Conservation (phyloP, 2,329 filamentous ascomycete species). For the Talaromyces amestolkiae region DNA sequence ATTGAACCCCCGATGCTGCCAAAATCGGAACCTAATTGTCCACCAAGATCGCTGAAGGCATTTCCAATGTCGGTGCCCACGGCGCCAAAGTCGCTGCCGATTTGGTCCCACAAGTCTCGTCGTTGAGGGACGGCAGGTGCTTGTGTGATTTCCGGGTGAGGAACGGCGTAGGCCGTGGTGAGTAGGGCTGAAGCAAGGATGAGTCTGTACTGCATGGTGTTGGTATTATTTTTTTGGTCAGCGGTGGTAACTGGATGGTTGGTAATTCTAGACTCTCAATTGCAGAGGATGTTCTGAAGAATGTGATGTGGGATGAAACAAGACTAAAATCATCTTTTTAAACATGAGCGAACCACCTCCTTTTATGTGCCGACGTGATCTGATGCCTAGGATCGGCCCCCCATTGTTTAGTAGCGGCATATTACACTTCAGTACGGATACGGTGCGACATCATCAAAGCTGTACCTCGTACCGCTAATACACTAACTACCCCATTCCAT, state of each 20-base stretch:
- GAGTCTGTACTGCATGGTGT: slow-evolving; percentile 18
- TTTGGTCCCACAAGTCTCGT: slow-evolving; percentile 12
- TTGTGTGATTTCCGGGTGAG: slow-evolving; percentile 19
- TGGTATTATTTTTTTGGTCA: background rate
- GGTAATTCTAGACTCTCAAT: background rate
- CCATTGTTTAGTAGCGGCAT: background rate
- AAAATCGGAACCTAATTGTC: slow-evolving; percentile 12
- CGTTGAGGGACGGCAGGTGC: slow-evolving; percentile 9
- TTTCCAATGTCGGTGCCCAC: slow-evolving; percentile 16
- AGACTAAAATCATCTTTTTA: too few relatives aligned
- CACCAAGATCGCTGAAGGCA: slow-evolving; percentile 16
- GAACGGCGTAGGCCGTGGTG: slow-evolving; percentile 14
- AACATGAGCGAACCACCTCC: slow-evolving; percentile 5
- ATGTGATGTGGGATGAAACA: background rate
- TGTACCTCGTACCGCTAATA: background rate
- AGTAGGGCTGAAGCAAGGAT: slow-evolving; percentile 12
- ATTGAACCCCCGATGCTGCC: slow-evolving; percentile 12
- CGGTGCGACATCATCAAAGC: background rate
- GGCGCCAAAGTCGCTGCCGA: slow-evolving; percentile 17
- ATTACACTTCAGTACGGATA: slow-evolving; percentile 1
- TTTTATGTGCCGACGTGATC: slow-evolving; percentile 12
- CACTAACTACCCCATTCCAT: background rate
- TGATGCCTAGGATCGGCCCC: background rate
- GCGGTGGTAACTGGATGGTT: background rate
- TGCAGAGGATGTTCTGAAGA: background rate